Evolutionary conservation across 73 alveolate genomes (phyloP), one percentile per base, ranked within the genome.

Genomic region (Durusdinium trenchii): DNA sequence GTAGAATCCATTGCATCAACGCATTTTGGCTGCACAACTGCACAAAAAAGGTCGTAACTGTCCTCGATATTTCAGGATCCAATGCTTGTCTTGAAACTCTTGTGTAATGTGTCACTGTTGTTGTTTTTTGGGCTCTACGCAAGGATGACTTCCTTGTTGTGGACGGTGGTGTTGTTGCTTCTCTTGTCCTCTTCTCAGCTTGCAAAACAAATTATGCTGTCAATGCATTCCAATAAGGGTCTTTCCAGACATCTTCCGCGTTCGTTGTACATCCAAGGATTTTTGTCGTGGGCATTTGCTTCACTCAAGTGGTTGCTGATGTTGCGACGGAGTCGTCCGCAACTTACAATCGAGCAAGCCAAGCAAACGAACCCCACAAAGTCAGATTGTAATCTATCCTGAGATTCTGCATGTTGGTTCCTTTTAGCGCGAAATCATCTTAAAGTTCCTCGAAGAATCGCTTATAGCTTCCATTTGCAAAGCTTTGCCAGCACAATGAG

Each of bases 221-320:
- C 54, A 23, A 26, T 32, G 84, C 18, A 1, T 20, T 36, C 12
- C 18, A 16, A 38, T 10, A 3, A 3, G 32, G 51, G 36, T 16
- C 50, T 1, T 38, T 23, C 30, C 51, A 32, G 14, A 73, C 51
- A n/a, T 0, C 84, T 2, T 36, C 84, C 23, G 23, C 12, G 23
- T 57, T 12, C 26, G 40, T 10, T 75, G 50, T 36, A 40, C 16
- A 43, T 16, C 73, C 14, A 45, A 89, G 96, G 96, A 89, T 89
- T 52, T 89, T 89, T 32, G 96, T 89, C 26, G 96, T 89, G 86
- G 96, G 96, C 85, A 89, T 89, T 64, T 89, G 96, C 96, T 89
- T 89, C 86, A 89, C 96, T 10, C 96, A 89, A 64, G 96, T 89
- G 12, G 71, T 89, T n/a, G 96, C 96, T 45, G 96, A 89, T 67